phyloP scores from a whole-genome alignment of 345 rosid genomes.

The Durio zibethinus region DNA sequence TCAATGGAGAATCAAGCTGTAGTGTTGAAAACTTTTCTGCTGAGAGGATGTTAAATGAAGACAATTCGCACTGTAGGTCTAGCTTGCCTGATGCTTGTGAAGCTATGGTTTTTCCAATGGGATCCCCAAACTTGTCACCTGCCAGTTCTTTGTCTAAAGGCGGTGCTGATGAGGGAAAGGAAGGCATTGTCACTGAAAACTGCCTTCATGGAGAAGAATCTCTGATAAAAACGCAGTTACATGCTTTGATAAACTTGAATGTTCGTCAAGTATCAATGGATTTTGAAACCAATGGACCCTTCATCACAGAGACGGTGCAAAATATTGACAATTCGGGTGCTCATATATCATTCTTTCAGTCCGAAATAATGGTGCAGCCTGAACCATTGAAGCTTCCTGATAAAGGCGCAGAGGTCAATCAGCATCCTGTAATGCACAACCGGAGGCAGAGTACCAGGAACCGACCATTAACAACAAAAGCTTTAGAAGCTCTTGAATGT shows the following conservation, averaged over 20 bases:
- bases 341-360: slow-evolving; percentile 24
- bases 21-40: slow-evolving; percentile 26
- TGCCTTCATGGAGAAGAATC: slow-evolving; percentile 22
- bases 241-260: slow-evolving; percentile 48
- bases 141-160: slow-evolving; percentile 38
- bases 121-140: slow-evolving; percentile 36
- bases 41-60: slow-evolving; percentile 28
- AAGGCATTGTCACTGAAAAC: slow-evolving; percentile 20
- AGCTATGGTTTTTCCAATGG: slow-evolving; percentile 21
- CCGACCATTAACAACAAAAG: slow-evolving; percentile 48
- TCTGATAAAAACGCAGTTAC: slow-evolving; percentile 25
- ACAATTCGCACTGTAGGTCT: slow-evolving; percentile 24
- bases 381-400: slow-evolving; percentile 17
- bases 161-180: slow-evolving; percentile 33
- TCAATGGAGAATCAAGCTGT: slow-evolving; percentile 38
- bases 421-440: neutral
- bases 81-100: slow-evolving; percentile 36
- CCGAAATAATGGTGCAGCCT: slow-evolving; percentile 26
- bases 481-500: slow-evolving; percentile 48
- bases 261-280: slow-evolving; percentile 43
- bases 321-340: slow-evolving; percentile 32
- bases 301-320: slow-evolving; percentile 24
- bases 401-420: neutral
- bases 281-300: slow-evolving; percentile 26
- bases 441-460: slow-evolving; percentile 47